Conservation (phyloP, 148 eudicot genomes). For the Camellia lanceoleosa region DNA sequence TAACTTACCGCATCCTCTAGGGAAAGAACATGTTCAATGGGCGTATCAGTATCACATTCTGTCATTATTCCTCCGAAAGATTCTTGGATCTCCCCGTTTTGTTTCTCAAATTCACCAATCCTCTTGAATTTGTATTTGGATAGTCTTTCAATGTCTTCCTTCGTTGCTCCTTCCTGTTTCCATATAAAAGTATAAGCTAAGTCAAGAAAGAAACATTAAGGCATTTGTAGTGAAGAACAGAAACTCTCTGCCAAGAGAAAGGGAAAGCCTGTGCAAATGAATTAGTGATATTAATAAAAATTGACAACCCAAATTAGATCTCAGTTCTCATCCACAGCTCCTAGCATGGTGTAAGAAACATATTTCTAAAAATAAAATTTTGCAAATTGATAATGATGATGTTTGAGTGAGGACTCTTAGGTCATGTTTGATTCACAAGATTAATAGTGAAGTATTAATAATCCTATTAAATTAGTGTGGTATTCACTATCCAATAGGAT, state of each 20-base stretch:
- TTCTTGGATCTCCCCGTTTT: constrained; percentile 81
- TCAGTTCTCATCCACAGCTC: background rate
- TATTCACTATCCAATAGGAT: no score
- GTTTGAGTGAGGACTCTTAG: background rate
- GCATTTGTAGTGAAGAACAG: background rate
- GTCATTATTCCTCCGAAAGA: constrained; percentile 77
- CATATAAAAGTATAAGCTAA: background rate
- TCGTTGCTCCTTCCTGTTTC: constrained; percentile 81
- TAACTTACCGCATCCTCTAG: constrained; percentile 86
- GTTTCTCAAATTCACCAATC: constrained; percentile 64
- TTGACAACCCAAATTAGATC: background rate
- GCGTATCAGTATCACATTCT: constrained; percentile 71
- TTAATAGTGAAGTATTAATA: no score
- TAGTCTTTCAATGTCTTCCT: constrained; percentile 77
- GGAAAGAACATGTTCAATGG: constrained; percentile 58
- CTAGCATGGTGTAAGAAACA: background rate
- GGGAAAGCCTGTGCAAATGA: background rate
- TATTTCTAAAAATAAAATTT: background rate
- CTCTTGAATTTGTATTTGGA: constrained; percentile 66
- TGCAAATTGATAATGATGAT: background rate
- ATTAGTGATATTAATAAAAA: background rate
- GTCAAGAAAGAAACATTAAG: background rate
- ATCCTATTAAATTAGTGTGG: no score
- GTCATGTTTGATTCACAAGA: no score
- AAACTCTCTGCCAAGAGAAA: background rate